Percentiles rank a stretch among this genome's conserved stretches.
These are phyloP conservation scores for Solanum neorickii DNA, from an alignment of 257 asterid genomes.

Conservation along the genomic window DNA sequence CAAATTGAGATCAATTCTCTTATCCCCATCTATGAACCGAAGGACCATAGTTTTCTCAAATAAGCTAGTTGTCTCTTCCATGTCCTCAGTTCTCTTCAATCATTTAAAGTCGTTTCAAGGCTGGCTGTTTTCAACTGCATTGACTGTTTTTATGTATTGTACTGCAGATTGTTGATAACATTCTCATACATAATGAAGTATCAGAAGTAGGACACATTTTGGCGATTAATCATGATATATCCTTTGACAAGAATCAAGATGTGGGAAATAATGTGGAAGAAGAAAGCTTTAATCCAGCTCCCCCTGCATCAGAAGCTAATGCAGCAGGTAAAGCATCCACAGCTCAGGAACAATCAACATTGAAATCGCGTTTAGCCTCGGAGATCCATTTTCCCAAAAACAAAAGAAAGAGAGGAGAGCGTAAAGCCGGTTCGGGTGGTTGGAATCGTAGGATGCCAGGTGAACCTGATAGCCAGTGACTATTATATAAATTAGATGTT, in stretches of 20 bases:
- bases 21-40: not conserved
- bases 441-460: conserved; percentile 59
- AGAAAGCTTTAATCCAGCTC: conserved; percentile 27
- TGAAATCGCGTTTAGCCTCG: conserved; percentile 34
- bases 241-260: conserved; percentile 27
- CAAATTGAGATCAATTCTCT: not conserved
- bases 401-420: conserved; percentile 84
- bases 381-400: conserved; percentile 52
- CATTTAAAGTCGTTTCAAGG: not conserved
- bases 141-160: not conserved
- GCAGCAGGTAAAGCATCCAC: conserved; percentile 5
- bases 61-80: not conserved
- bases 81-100: not conserved
- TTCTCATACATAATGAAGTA: conserved; percentile 44
- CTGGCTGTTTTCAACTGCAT: not conserved
- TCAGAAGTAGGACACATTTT: conserved; percentile 32
- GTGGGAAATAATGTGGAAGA: conserved; percentile 44
- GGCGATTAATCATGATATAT: conserved; percentile 14
- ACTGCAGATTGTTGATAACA: conserved; percentile 74
- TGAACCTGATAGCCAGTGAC: conserved; percentile 41
- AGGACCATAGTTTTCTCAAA: not conserved
- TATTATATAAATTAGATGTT: not conserved
- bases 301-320: conserved; percentile 15
- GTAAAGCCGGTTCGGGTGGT: conserved; percentile 57
- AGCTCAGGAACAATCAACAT: conserved; percentile 18